Evolutionary conservation across 2,329 filamentous ascomycete genomes (phyloP).

Genomic region (Penicillium decumbens): DNA sequence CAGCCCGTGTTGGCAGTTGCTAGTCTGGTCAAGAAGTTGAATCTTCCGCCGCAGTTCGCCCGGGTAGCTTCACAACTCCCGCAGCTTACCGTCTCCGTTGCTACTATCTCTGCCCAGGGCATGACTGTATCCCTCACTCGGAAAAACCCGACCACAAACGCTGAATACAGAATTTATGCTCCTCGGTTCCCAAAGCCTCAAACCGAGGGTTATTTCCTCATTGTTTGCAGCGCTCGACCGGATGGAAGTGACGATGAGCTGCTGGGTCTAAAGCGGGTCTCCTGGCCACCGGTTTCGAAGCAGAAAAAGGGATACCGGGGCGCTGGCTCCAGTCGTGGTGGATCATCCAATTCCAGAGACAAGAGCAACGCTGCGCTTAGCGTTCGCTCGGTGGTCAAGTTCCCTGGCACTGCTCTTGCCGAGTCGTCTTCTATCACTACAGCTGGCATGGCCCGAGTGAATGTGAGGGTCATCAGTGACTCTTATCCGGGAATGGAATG

Average conservation of each 20-base stretch:
- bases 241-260: conserved; percentile 64
- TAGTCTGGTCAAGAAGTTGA: conserved; percentile 27
- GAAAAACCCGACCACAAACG: conserved; percentile 60
- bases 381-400: conserved; percentile 32
- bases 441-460: conserved; percentile 46
- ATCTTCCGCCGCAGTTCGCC: conserved; percentile 39
- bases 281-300: conserved; percentile 55
- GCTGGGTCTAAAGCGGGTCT: conserved; percentile 77
- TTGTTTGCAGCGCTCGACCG: conserved; percentile 53
- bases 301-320: conserved; percentile 16
- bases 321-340: conserved; percentile 13
- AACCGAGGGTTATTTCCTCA: conserved; percentile 85
- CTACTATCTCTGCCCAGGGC: conserved; percentile 57
- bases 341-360: conserved; percentile 7
- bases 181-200: conserved; percentile 91
- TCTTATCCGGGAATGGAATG: conserved; percentile 74
- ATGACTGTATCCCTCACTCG: conserved; percentile 58
- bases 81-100: conserved; percentile 59
- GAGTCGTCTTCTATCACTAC: conserved; percentile 11
- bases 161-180: conserved; percentile 73
- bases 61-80: conserved; percentile 66
- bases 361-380: conserved; percentile 17
- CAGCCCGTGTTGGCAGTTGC: conserved; percentile 25
- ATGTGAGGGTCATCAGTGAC: conserved; percentile 78
- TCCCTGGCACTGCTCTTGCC: conserved; percentile 22